Conservation (phyloP, 345 rosid genomes). For the Luvunga scandens region DNA sequence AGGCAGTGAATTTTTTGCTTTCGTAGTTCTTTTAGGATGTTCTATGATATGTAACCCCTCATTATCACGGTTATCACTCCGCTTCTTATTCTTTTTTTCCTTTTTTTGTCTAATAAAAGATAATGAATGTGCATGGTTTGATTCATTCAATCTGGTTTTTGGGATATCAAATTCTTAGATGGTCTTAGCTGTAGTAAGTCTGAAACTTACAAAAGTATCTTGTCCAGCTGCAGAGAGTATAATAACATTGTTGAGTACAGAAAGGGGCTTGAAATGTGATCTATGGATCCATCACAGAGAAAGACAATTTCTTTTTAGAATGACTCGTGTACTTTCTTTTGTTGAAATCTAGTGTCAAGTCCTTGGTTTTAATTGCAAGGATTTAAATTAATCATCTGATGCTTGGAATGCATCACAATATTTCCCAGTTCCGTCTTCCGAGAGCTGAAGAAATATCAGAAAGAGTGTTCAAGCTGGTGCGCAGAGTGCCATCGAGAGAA, state of each 20-base stretch:
- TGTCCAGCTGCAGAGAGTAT: neutral
- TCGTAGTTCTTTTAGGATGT: neutral
- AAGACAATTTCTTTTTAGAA: neutral
- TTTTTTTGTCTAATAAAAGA: neutral
- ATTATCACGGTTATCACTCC: neutral
- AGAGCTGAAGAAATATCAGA: constrained; percentile 83
- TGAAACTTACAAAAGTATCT: neutral
- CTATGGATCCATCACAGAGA: neutral
- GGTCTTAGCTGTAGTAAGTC: neutral
- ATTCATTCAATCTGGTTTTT: neutral
- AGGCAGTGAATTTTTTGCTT: neutral
- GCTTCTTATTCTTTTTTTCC: neutral
- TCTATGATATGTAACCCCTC: neutral
- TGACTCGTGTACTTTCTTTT: neutral
- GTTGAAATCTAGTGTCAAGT: neutral
- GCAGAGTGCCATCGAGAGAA: constrained; percentile 79
- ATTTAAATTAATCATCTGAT: neutral
- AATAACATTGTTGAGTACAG: neutral
- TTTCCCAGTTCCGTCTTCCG: constrained; percentile 70
- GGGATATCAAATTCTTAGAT: neutral
- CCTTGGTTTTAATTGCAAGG: neutral
- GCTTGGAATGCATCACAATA: constrained; percentile 4
- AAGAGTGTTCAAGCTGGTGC: constrained; percentile 85
- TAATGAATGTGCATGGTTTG: neutral
- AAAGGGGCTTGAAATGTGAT: neutral